phyloP scores from a whole-genome alignment of 225 moss, liverwort and hornwort species.

The Antitrichia curtipendula region DNA sequence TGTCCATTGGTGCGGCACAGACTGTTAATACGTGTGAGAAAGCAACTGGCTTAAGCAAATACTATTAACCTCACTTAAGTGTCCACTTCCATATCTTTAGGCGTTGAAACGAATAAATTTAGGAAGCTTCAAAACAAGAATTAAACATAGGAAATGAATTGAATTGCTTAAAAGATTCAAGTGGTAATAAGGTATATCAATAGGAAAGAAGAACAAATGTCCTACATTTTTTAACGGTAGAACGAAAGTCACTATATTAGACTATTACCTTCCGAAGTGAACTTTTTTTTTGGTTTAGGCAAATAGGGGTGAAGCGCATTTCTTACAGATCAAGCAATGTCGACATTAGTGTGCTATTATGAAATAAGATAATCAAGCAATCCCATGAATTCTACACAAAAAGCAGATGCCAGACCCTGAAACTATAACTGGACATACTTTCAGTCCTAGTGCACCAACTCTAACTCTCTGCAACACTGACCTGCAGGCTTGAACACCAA shows the following conservation, averaged over 20 bases:
- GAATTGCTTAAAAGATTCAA: background rate
- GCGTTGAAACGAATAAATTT: background rate
- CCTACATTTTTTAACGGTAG: background rate
- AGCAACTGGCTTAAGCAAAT: background rate
- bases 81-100: background rate
- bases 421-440: background rate
- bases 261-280: background rate
- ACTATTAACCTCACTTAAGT: background rate
- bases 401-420: background rate
- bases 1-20: background rate
- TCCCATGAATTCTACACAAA: background rate
- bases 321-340: background rate
- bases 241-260: background rate
- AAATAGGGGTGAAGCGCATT: background rate
- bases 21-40: background rate
- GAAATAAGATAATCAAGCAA: background rate
- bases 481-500: slow-evolving; percentile 33
- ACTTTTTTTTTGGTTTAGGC: background rate
- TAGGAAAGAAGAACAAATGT: background rate
- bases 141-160: background rate
- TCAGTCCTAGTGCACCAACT: background rate
- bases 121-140: background rate
- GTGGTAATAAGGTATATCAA: background rate
- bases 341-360: background rate
- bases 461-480: background rate